A percentile compares a stretch with the other conserved stretches of the same genome.
phyloP scores from a whole-genome alignment of 371 early-diverging fungal genomes.

The Mucor irregularis region DNA sequence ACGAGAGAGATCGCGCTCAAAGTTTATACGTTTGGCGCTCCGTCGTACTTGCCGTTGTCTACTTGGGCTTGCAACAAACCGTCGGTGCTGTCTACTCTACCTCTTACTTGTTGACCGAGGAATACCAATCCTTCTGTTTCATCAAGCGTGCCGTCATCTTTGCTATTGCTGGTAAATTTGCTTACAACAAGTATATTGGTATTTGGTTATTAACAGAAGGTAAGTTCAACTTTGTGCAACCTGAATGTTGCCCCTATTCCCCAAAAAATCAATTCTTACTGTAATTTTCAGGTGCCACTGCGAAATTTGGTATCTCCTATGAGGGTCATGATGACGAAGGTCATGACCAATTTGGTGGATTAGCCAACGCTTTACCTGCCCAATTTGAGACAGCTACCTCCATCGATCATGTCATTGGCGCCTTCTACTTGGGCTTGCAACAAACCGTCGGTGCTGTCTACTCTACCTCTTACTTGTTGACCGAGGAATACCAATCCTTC shows the following conservation, averaged over 20 bases:
- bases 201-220: conserved; percentile 73
- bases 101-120: conserved; percentile 50
- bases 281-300: conserved; percentile 47
- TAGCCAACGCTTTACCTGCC: conserved; percentile 59
- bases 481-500: conserved; percentile 48
- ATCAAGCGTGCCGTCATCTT: conserved; percentile 44
- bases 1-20: conserved; percentile 45
- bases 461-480: conserved; percentile 50
- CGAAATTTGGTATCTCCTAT: conserved; percentile 65
- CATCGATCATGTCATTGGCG: conserved; percentile 55
- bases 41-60: conserved; percentile 49
- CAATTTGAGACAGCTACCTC: conserved; percentile 59
- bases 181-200: conserved; percentile 69
- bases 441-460: conserved; percentile 53
- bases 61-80: conserved; percentile 55
- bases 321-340: conserved; percentile 59
- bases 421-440: conserved; percentile 54
- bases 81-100: conserved; percentile 52
- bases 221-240: too few relatives aligned
- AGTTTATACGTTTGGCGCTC: conserved; percentile 46
- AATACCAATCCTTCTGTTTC: conserved; percentile 43
- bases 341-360: conserved; percentile 51
- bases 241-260: too few relatives aligned
- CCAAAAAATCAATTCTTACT: too few relatives aligned
- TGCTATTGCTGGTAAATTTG: conserved; percentile 57